Evolutionary conservation across 2,329 filamentous ascomycete species (phyloP).

Genomic region (Hypoxylon sp.): DNA sequence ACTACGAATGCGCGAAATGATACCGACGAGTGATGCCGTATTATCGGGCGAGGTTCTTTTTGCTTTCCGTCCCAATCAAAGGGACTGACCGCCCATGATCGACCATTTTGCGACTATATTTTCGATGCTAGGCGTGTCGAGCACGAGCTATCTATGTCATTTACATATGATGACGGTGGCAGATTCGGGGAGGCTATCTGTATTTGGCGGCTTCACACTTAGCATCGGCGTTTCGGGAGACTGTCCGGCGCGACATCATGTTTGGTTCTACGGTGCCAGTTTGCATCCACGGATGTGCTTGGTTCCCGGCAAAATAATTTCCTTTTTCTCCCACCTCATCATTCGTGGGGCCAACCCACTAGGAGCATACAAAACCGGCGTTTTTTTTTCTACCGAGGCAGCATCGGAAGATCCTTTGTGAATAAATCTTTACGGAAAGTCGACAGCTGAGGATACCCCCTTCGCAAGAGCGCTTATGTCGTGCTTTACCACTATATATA

Average conservation of each 20-base stretch:
- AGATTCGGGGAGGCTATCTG: conserved; percentile 29
- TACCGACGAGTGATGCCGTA: conserved; percentile 26
- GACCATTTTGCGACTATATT: conserved; percentile 22
- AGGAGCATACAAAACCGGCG: conserved; percentile 45
- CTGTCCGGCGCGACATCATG: conserved; percentile 35
- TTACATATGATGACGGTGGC: conserved; percentile 25
- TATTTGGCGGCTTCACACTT: conserved; percentile 37
- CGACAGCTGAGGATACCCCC: conserved; percentile 44
- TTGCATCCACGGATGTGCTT: conserved; percentile 36
- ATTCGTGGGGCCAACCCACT: conserved; percentile 38
- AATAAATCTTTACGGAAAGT: conserved; percentile 28
- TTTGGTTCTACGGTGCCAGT: conserved; percentile 39
- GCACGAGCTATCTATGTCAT: conserved; percentile 18
- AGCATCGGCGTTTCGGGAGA: conserved; percentile 42
- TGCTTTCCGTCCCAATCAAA: background rate
- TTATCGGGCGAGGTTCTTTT: conserved; percentile 6
- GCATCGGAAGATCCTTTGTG: conserved; percentile 38
- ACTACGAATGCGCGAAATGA: conserved; percentile 20
- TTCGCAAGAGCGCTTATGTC: conserved; percentile 35
- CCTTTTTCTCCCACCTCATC: conserved; percentile 18
- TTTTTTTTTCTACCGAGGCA: conserved; percentile 39
- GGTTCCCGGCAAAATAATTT: conserved; percentile 35
- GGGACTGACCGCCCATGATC: conserved; percentile 4
- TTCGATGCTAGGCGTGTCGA: conserved; percentile 25
- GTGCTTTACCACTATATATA: conserved; percentile 31